phyloP scores from a whole-genome alignment of 345 rosid species.

The Noccaea bulbosa region DNA sequence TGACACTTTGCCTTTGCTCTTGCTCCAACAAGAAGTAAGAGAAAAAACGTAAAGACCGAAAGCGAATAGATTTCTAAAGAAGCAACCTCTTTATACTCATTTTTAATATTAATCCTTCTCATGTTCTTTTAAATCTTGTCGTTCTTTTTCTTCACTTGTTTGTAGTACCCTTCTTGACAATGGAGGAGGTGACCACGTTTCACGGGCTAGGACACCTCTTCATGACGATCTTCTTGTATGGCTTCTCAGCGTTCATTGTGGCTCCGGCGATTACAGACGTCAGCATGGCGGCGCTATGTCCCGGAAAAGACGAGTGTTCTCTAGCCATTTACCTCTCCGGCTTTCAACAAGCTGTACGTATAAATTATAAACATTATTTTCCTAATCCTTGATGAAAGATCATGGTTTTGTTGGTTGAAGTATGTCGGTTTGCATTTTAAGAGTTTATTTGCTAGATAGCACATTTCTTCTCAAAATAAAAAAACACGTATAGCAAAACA shows the following conservation, averaged over 20 bases:
- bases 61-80: constrained; percentile 26
- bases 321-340: constrained; percentile 90
- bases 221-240: constrained; percentile 61
- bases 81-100: constrained; percentile 24
- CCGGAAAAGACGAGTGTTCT: constrained; percentile 77
- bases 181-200: constrained; percentile 43
- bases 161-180: constrained; percentile 1
- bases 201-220: constrained; percentile 60
- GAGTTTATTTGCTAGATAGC: too few species aligned
- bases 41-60: constrained; percentile 14
- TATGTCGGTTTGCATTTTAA: too few species aligned
- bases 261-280: constrained; percentile 78
- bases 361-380: not conserved
- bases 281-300: constrained; percentile 84
- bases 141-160: constrained; percentile 22
- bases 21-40: constrained; percentile 41
- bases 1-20: constrained; percentile 35
- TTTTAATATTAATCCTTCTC: constrained; percentile 19
- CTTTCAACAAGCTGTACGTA: constrained; percentile 74
- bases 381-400: too few species aligned
- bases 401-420: too few species aligned
- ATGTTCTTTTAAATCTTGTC: not conserved
- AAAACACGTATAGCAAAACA: too few species aligned
- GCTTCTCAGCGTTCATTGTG: constrained; percentile 52
- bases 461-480: too few species aligned